Evolutionary conservation across 2,329 filamentous ascomycete species (phyloP).

Genomic region (Colletotrichum neosansevieriae): DNA sequence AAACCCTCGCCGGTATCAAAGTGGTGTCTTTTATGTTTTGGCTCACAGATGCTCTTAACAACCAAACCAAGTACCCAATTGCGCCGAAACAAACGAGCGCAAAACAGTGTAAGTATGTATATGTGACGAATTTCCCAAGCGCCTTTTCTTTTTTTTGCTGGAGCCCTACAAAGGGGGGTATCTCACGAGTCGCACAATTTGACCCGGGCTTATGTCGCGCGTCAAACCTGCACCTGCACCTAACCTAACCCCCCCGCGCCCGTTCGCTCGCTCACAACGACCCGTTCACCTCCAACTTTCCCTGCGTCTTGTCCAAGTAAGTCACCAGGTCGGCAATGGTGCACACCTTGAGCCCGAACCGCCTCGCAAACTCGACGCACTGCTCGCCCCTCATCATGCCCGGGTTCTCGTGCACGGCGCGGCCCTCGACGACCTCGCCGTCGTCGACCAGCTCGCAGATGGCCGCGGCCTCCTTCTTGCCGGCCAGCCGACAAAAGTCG

Average conservation of each 20-base stretch:
- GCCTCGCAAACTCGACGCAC: conserved; percentile 87
- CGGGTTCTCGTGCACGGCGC: conserved; percentile 72
- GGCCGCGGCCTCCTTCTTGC: conserved; percentile 80
- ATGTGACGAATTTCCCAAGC: conserved; percentile 16
- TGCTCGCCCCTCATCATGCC: conserved; percentile 94
- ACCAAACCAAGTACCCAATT: conserved; percentile 5
- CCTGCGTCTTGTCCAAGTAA: conserved; percentile 82
- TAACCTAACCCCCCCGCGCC: too few species aligned
- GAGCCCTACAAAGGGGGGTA: background rate
- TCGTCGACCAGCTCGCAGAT: conserved; percentile 95
- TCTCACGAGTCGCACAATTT: background rate
- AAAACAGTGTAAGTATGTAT: background rate
- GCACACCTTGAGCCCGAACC: conserved; percentile 91
- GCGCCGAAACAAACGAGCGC: conserved; percentile 18
- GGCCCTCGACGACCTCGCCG: conserved; percentile 77
- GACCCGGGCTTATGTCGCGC: background rate
- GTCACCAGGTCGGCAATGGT: conserved; percentile 92
- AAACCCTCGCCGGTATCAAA: conserved; percentile 18
- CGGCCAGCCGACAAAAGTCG: conserved; percentile 88
- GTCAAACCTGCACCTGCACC: too few species aligned
- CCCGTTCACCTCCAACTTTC: conserved; percentile 65
- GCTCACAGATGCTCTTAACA: conserved; percentile 18
- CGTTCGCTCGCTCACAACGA: conserved; percentile 35
- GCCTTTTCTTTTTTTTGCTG: background rate
- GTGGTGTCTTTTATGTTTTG: conserved; percentile 1